phyloP scores from a whole-genome alignment of 1,284 basidiomycete species.

The Ustilago esculenta region DNA sequence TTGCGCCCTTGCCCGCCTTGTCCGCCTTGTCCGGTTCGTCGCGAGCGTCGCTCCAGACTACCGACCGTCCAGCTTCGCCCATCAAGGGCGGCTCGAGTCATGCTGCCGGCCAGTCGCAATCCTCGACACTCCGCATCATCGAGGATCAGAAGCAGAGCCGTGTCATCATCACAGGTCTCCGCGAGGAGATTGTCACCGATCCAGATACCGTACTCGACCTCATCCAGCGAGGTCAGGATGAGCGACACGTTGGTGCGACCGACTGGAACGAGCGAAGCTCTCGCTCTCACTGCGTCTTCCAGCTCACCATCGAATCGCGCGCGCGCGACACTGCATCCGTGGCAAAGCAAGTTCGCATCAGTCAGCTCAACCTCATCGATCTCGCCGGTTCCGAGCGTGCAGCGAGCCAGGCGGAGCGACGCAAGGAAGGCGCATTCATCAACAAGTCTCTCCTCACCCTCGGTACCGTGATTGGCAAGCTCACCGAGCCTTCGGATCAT shows the following conservation, averaged over 20 bases:
- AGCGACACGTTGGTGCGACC: conserved; percentile 88
- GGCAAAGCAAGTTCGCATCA: conserved; percentile 57
- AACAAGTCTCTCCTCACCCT: conserved; percentile 69
- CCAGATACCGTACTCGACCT: conserved; percentile 72
- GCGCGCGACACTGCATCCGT: background rate
- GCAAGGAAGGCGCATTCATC: conserved; percentile 70
- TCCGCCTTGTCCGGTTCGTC: background rate
- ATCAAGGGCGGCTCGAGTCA: conserved; percentile 19
- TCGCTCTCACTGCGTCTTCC: conserved; percentile 83
- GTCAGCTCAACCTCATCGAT: conserved; percentile 71
- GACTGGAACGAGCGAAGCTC: conserved; percentile 97
- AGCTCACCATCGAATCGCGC: conserved; percentile 68
- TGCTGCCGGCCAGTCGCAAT: conserved; percentile 10
- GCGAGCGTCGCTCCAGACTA: conserved; percentile 6
- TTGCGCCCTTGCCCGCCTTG: conserved; percentile 52
- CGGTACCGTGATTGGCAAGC: conserved; percentile 72
- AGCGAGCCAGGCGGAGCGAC: conserved; percentile 70
- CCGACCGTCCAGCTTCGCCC: conserved; percentile 38
- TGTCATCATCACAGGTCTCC: conserved; percentile 70
- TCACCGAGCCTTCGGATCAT: conserved; percentile 68
- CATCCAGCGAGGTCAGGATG: conserved; percentile 83
- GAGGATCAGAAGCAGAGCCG: conserved; percentile 67
- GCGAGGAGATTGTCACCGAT: conserved; percentile 71
- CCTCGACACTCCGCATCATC: conserved; percentile 53
- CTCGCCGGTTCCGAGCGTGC: conserved; percentile 73